Evolutionary conservation across 2,329 filamentous ascomycete species (phyloP).

Genomic region (Cladosporium sp.): DNA sequence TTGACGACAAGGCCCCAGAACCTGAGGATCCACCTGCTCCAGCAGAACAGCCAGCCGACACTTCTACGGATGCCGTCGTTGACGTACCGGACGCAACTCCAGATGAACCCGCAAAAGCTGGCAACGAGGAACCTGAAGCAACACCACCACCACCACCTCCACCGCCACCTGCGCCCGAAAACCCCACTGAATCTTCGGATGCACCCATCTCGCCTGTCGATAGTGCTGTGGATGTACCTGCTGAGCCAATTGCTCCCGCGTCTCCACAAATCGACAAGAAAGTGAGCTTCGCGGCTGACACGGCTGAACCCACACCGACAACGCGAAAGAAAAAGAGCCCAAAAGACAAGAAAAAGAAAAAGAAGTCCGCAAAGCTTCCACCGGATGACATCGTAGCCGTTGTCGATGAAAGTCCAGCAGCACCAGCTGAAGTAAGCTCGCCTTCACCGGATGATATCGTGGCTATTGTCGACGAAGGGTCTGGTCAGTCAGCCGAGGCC

Average conservation of each 20-base stretch:
- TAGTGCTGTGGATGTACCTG: not conserved
- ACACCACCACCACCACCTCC: not conserved
- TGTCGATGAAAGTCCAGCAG: constrained; percentile 25
- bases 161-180: constrained; percentile 8
- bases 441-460: constrained; percentile 30
- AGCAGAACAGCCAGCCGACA: not conserved
- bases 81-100: not conserved
- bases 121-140: not conserved
- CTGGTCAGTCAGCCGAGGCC: not conserved
- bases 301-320: constrained; percentile 32
- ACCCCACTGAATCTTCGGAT: not conserved
- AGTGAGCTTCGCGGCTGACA: constrained; percentile 34
- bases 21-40: not conserved
- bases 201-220: not conserved
- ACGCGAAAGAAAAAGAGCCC: constrained; percentile 31
- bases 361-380: constrained; percentile 25
- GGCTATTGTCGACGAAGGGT: constrained; percentile 28
- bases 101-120: not conserved
- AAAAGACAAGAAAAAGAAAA: constrained; percentile 30
- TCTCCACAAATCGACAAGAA: constrained; percentile 30
- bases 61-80: not conserved
- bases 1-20: constrained; percentile 6
- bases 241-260: constrained; percentile 8
- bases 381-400: constrained; percentile 33
- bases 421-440: not conserved